Evolutionary conservation across 2,329 filamentous ascomycete genomes (phyloP).

Genomic region (Phoma sp.): DNA sequence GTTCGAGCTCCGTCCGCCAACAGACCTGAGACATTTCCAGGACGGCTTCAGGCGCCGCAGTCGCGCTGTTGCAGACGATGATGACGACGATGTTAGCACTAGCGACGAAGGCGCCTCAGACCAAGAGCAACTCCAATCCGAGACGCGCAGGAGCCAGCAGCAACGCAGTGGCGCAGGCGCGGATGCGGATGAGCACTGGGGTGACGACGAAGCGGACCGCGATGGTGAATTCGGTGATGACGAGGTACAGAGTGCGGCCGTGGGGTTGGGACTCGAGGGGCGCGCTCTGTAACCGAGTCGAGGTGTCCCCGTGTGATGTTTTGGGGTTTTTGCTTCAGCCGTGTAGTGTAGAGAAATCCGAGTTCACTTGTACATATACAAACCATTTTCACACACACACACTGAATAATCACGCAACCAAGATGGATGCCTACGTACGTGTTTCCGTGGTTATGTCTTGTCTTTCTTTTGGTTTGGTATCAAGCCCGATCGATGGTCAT

Average conservation of each 20-base stretch:
- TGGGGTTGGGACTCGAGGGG: conserved; percentile 18
- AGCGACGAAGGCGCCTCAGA: conserved; percentile 26
- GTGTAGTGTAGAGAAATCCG: too few relatives aligned
- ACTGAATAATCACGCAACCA: too few relatives aligned
- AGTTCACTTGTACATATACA: too few relatives aligned
- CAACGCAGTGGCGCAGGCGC: conserved; percentile 17
- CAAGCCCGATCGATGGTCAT: too few relatives aligned
- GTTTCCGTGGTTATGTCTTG: too few relatives aligned
- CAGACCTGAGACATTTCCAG: conserved; percentile 27
- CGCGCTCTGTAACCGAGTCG: too few relatives aligned
- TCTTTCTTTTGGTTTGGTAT: too few relatives aligned
- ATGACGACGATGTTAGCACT: conserved; percentile 19
- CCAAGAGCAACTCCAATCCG: background rate
- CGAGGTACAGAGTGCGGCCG: conserved; percentile 20
- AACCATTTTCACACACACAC: too few relatives aligned
- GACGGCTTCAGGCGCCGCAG: conserved; percentile 50
- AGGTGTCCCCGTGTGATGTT: too few relatives aligned
- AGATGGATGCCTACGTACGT: too few relatives aligned
- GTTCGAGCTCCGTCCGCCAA: conserved; percentile 45
- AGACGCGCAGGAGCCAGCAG: conserved; percentile 11
- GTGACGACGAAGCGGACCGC: conserved; percentile 27
- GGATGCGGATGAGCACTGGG: conserved; percentile 25
- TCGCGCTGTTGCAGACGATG: conserved; percentile 56
- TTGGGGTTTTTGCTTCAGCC: too few relatives aligned
- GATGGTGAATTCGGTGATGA: background rate